Conservation (phyloP, 2,329 filamentous ascomycete genomes). For the Tolypocladium amazonense region DNA sequence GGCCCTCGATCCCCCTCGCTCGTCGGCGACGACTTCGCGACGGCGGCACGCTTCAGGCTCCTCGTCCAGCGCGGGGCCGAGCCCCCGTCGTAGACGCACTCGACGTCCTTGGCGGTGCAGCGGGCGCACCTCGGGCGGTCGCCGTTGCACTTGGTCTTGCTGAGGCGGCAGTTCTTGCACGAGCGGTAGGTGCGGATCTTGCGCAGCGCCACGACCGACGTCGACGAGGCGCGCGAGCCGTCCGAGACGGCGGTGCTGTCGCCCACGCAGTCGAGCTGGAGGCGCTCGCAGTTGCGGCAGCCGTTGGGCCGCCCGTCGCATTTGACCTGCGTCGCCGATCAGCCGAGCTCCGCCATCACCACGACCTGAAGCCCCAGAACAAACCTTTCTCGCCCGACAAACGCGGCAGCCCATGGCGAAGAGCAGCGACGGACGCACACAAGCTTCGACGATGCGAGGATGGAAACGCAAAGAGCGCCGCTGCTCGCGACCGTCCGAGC, state of each 20-base stretch:
- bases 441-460: not conserved
- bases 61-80: conserved; percentile 26
- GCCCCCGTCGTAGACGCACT: conserved; percentile 28
- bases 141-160: conserved; percentile 31
- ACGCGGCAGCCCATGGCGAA: conserved; percentile 28
- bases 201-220: conserved; percentile 18
- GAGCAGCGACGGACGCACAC: not conserved
- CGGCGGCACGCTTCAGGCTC: conserved; percentile 15
- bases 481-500: not conserved
- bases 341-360: not conserved
- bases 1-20: not conserved
- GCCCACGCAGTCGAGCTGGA: conserved; percentile 28
- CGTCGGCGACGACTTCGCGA: not conserved
- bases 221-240: conserved; percentile 12
- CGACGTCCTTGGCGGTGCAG: conserved; percentile 20
- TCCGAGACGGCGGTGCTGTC: conserved; percentile 17
- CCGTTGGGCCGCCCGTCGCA: conserved; percentile 30
- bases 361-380: not conserved
- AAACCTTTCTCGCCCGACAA: conserved; percentile 28
- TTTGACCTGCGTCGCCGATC: conserved; percentile 22
- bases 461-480: not conserved
- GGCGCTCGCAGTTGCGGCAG: conserved; percentile 30
- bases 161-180: conserved; percentile 26
- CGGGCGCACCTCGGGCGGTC: conserved; percentile 26
- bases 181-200: conserved; percentile 31